Evolutionary conservation across 805 yeast genomes (phyloP).

Genomic region (Lachancea fermentati): DNA sequence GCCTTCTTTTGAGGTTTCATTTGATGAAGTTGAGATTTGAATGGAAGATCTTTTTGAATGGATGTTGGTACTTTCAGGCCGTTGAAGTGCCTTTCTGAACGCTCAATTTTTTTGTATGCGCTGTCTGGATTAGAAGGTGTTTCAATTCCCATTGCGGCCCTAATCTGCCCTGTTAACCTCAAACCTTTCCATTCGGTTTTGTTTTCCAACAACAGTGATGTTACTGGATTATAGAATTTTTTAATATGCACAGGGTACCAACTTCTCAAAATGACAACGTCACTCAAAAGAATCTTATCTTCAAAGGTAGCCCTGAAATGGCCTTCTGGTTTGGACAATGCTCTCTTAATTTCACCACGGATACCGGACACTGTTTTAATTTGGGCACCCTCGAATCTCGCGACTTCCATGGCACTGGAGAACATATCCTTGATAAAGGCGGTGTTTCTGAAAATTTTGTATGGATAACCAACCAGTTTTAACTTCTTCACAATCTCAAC

Average conservation of each 20-base stretch:
- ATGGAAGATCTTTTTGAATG: constrained; percentile 75
- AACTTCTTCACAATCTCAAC: constrained; percentile 92
- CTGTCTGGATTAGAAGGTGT: constrained; percentile 56
- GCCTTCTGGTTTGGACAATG: constrained; percentile 91
- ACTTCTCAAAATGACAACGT: constrained; percentile 81
- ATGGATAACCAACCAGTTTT: constrained; percentile 91
- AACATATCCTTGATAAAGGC: constrained; percentile 98
- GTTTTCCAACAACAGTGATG: constrained; percentile 71
- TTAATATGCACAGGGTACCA: constrained; percentile 95
- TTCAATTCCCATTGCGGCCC: constrained; percentile 64
- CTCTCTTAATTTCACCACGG: constrained; percentile 95
- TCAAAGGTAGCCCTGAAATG: constrained; percentile 95
- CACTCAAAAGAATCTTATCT: constrained; percentile 88
- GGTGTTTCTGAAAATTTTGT: constrained; percentile 89
- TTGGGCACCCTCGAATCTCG: constrained; percentile 96
- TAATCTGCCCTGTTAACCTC: constrained; percentile 89
- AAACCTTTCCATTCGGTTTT: constrained; percentile 93
- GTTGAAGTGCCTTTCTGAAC: constrained; percentile 80
- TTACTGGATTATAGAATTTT: constrained; percentile 91
- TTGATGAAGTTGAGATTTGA: constrained; percentile 81
- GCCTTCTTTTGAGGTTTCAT: constrained; percentile 84
- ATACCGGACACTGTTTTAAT: constrained; percentile 96
- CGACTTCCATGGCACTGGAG: constrained; percentile 85
- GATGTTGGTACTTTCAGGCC: constrained; percentile 81
- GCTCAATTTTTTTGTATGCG: constrained; percentile 65